A percentile compares a stretch with the other conserved stretches of the same genome.
Conservation (phyloP, 208 protist species). For the Blechomonas ayalai region DNA sequence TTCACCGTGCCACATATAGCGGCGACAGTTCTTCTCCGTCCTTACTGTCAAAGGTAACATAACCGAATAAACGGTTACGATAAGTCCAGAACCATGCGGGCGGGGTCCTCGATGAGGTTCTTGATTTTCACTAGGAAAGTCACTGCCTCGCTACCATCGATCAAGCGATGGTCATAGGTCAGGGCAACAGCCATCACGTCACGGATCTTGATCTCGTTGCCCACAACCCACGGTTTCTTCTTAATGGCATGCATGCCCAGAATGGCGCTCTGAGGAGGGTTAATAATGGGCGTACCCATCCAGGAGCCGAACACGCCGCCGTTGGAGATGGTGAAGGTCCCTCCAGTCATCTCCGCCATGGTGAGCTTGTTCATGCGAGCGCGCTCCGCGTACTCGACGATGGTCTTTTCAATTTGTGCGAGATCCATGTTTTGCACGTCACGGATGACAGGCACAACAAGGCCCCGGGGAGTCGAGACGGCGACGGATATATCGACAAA, state of each 20-base stretch:
- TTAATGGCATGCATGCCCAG: slow-evolving; percentile 98
- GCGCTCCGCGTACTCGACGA: slow-evolving; percentile 89
- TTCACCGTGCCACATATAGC: no score
- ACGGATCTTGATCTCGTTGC: slow-evolving; percentile 86
- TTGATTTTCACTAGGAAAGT: slow-evolving; percentile 98
- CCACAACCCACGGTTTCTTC: slow-evolving; percentile 94
- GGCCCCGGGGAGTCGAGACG: slow-evolving; percentile 95
- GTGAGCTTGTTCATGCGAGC: slow-evolving; percentile 91
- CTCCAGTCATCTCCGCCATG: slow-evolving; percentile 97
- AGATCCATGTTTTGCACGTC: slow-evolving; percentile 94
- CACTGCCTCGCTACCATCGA: slow-evolving; percentile 98
- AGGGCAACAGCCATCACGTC: slow-evolving; percentile 99
- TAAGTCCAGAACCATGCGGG: slow-evolving; percentile 91
- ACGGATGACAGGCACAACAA: slow-evolving; percentile 97
- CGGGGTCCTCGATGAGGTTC: slow-evolving; percentile 94
- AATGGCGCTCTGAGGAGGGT: slow-evolving; percentile 98
- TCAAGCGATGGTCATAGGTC: slow-evolving; percentile 99
- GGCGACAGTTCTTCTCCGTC: no score
- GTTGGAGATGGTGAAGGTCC: slow-evolving; percentile 99
- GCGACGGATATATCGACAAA: slow-evolving; percentile 98
- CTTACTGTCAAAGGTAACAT: no score
- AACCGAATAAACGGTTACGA: no score
- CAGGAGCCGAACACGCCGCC: slow-evolving; percentile 98
- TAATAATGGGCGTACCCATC: slow-evolving; percentile 99
- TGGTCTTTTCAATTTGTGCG: slow-evolving; percentile 94